Evolutionary conservation across 2,329 filamentous ascomycete species (phyloP).

Genomic region (Ophiostoma perfectum): DNA sequence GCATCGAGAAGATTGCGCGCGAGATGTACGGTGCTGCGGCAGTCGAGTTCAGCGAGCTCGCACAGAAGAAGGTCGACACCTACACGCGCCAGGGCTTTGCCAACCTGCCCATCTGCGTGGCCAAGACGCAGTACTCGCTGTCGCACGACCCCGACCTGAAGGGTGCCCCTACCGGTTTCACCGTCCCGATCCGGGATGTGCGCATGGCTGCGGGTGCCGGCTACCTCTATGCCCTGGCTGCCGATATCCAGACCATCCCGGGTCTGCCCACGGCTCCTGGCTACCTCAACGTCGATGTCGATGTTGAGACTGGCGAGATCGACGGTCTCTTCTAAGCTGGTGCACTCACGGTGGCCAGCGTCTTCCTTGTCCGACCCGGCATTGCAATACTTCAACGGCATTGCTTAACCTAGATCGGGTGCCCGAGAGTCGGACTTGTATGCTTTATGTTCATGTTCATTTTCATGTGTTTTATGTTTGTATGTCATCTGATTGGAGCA

Average conservation of each 20-base stretch:
- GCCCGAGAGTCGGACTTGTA: slow-evolving; percentile 13
- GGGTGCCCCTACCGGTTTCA: slow-evolving; percentile 91
- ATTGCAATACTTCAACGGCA: slow-evolving; percentile 26
- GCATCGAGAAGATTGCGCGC: slow-evolving; percentile 83
- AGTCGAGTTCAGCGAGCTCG: slow-evolving; percentile 89
- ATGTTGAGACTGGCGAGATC: slow-evolving; percentile 77
- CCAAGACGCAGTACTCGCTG: slow-evolving; percentile 97
- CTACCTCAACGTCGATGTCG: slow-evolving; percentile 87
- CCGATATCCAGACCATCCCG: slow-evolving; percentile 97
- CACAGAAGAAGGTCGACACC: slow-evolving; percentile 92
- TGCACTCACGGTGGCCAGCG: not conserved
- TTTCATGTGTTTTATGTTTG: not conserved
- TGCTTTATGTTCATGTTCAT: not conserved
- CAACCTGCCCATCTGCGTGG: slow-evolving; percentile 90
- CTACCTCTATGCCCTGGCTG: slow-evolving; percentile 89
- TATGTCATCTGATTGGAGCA: slow-evolving; percentile 16
- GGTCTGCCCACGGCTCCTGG: slow-evolving; percentile 91
- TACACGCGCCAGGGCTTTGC: slow-evolving; percentile 90
- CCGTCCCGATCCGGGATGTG: slow-evolving; percentile 89
- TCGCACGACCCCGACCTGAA: slow-evolving; percentile 91
- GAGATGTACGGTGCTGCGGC: slow-evolving; percentile 89
- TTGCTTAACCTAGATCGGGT: slow-evolving; percentile 16
- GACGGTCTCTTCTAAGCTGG: slow-evolving; percentile 75
- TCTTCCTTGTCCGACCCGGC: not conserved
- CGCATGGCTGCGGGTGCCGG: slow-evolving; percentile 90